Conservation (phyloP, 1,139 yeast genomes). For the Casaregolazyma lundiana region DNA sequence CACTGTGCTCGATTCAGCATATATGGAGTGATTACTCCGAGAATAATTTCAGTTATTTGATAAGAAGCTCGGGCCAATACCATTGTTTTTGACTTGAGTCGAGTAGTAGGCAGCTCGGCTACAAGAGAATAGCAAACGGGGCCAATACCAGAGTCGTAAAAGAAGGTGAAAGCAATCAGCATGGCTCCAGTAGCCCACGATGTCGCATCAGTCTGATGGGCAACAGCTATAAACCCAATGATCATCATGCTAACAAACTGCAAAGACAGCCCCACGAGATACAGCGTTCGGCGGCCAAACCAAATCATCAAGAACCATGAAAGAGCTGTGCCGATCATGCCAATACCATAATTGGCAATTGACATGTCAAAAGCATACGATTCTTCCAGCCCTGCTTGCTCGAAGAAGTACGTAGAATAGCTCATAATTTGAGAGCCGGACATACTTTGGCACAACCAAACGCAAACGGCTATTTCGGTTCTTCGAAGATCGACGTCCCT, state of each 20-base stretch:
- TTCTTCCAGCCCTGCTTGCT: slow-evolving; percentile 18
- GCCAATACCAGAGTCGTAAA: slow-evolving; percentile 51
- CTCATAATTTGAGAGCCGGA: slow-evolving; percentile 46
- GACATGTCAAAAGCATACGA: slow-evolving; percentile 19
- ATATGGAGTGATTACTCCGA: slow-evolving; percentile 45
- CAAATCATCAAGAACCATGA: slow-evolving; percentile 48
- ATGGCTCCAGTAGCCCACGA: slow-evolving; percentile 21
- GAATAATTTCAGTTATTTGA: slow-evolving; percentile 38
- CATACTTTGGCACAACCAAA: slow-evolving; percentile 45
- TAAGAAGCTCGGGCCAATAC: slow-evolving; percentile 49
- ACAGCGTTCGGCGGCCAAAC: slow-evolving; percentile 47
- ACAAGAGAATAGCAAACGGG: slow-evolving; percentile 53
- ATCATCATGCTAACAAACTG: slow-evolving; percentile 37
- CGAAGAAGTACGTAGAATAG: slow-evolving; percentile 19
- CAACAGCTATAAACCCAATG: slow-evolving; percentile 19
- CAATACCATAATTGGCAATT: slow-evolving; percentile 32
- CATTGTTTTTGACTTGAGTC: slow-evolving; percentile 51
- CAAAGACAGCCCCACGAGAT: slow-evolving; percentile 39
- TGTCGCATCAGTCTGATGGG: slow-evolving; percentile 4
- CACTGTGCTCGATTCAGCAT: slow-evolving; percentile 55
- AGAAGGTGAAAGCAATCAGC: slow-evolving; percentile 22
- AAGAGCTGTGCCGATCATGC: slow-evolving; percentile 45
- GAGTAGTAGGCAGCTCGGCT: slow-evolving; percentile 51
- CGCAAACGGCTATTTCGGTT: slow-evolving; percentile 45
- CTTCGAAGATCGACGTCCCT: slow-evolving; percentile 46